Percentiles rank a stretch among this genome's conserved stretches.
phyloP scores from a whole-genome alignment of 139 green algal species.

The Chlamydomonas sphaeroides region DNA sequence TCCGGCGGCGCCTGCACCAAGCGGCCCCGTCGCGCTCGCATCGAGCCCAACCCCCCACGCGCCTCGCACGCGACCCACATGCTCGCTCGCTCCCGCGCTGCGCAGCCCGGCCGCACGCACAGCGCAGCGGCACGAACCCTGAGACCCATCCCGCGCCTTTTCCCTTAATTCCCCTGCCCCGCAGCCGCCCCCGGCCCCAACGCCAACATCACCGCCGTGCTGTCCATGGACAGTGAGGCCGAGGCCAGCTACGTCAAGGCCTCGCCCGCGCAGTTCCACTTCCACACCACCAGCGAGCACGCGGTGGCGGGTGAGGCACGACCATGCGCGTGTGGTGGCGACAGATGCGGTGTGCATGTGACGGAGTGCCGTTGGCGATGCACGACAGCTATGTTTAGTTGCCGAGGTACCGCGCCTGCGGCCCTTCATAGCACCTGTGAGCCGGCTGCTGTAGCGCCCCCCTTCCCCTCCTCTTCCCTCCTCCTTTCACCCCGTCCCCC shows the following conservation, averaged over 20 bases:
- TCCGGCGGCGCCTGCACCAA: neutral
- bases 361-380: no score
- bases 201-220: neutral
- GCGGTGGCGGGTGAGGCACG: neutral
- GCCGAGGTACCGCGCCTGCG: neutral
- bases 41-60: no score
- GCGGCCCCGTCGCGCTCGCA: neutral
- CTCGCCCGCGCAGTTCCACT: neutral
- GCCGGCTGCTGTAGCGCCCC: neutral
- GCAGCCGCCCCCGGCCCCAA: neutral
- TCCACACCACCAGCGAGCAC: constrained; percentile 39
- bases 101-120: no score
- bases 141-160: neutral
- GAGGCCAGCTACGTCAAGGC: neutral
- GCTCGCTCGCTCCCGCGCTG: no score
- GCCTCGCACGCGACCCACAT: no score
- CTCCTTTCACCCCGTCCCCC: no score
- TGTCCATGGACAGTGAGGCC: neutral
- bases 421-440: neutral
- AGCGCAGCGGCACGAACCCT: no score
- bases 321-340: neutral
- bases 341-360: neutral
- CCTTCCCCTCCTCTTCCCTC: neutral
- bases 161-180: neutral
- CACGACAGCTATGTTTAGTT: neutral